Evolutionary conservation across 345 rosid species (phyloP), one percentile per base, ranked within the genome.

Genomic region (Ricinus communis): DNA sequence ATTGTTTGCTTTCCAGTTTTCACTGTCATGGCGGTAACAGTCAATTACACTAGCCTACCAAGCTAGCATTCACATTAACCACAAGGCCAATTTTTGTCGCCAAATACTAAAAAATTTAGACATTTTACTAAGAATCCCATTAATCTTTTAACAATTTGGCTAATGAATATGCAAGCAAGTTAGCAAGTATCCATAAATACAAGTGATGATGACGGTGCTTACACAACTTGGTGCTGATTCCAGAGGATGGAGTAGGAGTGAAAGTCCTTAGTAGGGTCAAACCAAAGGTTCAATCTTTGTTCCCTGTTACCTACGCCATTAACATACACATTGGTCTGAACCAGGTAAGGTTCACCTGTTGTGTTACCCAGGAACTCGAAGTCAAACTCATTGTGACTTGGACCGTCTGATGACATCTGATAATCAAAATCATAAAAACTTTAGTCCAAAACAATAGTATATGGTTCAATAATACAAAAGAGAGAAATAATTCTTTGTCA

Each of bases 321-420:
- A 38, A 96, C 95, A 27, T 84, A 96, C 19, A 96, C 73, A 65
- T 96, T 96, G 46, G 99, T 96, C 65, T 96, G 99, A 16, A 96
- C 85, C 60, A 86, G 24, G 81, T 93, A 96, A 0, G 99, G 99
- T 53, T 96, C 99, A 0, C 99, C 99, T 0, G 95, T 82, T 15
- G 87, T 86, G 83, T 96, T 96, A 0, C 99, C 99, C 56, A 96
- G 80, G 82, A 96, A 96, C 85, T 96, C 99, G 13, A 88, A 96
- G 65, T 96, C 99, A 30, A 96, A 96, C 72, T 96, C 99, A 69
- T 93, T 88, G 84, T 93, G 99, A 59, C 72, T 82, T 10, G 98
- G 77, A 27, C 99, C 99, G 0, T 96, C 97, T 0, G 99, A 96
- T 73, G 99, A 93, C 99, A 96, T 96, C 99, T 96, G 85, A 53